Percentiles rank a stretch among this genome's conserved stretches.
These are phyloP conservation scores for Penicillium paradoxum DNA, from an alignment of 495 filamentous ascomycete species.

Conservation along the genomic window DNA sequence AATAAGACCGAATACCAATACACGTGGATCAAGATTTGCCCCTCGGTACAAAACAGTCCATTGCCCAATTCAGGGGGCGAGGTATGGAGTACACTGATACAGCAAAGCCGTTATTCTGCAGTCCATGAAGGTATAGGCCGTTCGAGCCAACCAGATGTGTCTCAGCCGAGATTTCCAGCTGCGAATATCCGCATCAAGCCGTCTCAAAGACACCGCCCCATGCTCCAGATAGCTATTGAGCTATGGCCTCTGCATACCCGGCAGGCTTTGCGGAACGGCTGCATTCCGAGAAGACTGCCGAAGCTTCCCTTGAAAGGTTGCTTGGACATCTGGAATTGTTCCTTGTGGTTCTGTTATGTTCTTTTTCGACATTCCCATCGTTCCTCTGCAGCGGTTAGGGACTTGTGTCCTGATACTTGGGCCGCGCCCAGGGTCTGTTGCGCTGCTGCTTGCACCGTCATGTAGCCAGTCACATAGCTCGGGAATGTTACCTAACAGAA, in stretches of 20 bases:
- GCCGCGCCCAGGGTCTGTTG: slow-evolving; percentile 19
- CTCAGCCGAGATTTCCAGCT: slow-evolving; percentile 9
- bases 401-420: slow-evolving; percentile 17
- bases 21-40: slow-evolving; percentile 22
- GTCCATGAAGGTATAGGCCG: slow-evolving; percentile 8
- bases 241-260: slow-evolving; percentile 7
- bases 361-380: slow-evolving; percentile 3
- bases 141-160: slow-evolving; percentile 14
- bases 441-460: slow-evolving; percentile 3
- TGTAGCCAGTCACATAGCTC: slow-evolving; percentile 11
- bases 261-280: not conserved
- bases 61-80: slow-evolving; percentile 14
- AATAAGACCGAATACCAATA: slow-evolving; percentile 10
- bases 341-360: not conserved
- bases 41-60: slow-evolving; percentile 12
- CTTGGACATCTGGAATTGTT: slow-evolving; percentile 11
- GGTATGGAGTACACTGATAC: slow-evolving; percentile 10
- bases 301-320: slow-evolving; percentile 16
- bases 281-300: slow-evolving; percentile 12
- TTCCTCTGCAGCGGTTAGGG: slow-evolving; percentile 13
- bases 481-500: slow-evolving; percentile 17
- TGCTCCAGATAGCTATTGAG: slow-evolving; percentile 12
- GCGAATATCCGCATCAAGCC: slow-evolving; percentile 21
- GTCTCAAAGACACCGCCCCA: slow-evolving; percentile 10
- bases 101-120: slow-evolving; percentile 13